Conservation (phyloP, 2,329 filamentous ascomycete genomes). For the Pyrenochaeta sp. region DNA sequence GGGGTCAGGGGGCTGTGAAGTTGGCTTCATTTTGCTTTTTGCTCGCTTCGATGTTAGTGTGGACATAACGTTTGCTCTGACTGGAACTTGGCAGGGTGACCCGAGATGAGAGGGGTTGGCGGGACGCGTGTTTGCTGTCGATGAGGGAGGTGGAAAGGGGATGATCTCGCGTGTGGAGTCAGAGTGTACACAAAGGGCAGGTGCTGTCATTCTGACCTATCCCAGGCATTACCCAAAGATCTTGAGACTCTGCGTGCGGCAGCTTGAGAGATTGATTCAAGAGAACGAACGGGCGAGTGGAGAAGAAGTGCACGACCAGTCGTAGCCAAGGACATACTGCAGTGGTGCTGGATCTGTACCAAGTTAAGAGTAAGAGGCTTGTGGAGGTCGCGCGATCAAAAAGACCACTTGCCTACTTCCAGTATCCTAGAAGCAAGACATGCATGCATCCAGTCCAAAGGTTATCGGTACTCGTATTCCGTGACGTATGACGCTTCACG, state of each 20-base stretch:
- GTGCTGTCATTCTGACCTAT: no score
- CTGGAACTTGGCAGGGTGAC: not conserved
- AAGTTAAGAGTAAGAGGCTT: not conserved
- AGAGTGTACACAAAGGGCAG: not conserved
- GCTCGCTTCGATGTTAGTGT: not conserved
- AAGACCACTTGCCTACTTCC: not conserved
- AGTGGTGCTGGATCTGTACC: not conserved
- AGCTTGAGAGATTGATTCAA: no score
- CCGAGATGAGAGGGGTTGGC: not conserved
- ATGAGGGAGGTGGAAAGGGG: not conserved
- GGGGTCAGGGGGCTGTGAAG: slow-evolving; percentile 3
- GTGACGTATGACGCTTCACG: not conserved
- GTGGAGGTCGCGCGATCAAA: not conserved
- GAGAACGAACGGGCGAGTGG: not conserved
- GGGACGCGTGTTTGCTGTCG: not conserved
- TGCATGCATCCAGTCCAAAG: not conserved
- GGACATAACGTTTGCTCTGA: not conserved
- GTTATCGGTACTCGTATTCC: not conserved
- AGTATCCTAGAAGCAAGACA: slow-evolving; percentile 1
- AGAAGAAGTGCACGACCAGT: not conserved
- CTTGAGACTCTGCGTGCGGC: no score
- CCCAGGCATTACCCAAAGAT: no score
- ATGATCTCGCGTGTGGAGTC: not conserved
- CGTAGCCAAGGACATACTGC: not conserved
- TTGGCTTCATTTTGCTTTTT: slow-evolving; percentile 4